Evolutionary conservation across 139 green algal species (phyloP), one percentile per base, ranked within the genome.

Genomic region (Closterium sp.): DNA sequence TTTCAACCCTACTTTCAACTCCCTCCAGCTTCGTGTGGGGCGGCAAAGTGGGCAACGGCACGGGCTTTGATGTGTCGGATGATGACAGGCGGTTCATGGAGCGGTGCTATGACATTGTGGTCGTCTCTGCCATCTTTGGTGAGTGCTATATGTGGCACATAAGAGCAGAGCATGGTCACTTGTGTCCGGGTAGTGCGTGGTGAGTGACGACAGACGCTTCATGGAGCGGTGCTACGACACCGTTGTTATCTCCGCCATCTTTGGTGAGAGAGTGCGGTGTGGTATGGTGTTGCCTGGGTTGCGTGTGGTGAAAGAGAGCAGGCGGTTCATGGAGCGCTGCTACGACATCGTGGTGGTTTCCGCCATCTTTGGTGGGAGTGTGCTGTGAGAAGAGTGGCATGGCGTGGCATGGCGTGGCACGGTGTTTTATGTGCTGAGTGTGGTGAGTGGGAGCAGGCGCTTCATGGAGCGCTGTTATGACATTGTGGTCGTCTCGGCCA

Each of bases 311-410:
- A 91, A 93, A 9, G 32, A 89, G 6, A 62, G 90, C 89, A 50
- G 79, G 17, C 27, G 13, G 29, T 38, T 70, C 92, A 94, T 93
- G 92, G 89, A 93, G 11, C 24, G 29, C 10, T 94, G 92, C 85
- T 19, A 31, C 5, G 89, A 62, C 27, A 28, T 94, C 9, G 89
- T 93, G 4, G 92, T 94, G 1, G 92, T 70, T 3, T 93, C 89
- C 9, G 92, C 92, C 24, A 94, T 94, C 70, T 94, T 93, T 94
- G 92, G 91, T 94, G 42, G 87, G 88, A 50, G 38, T 1, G 9
- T 88, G 29, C 1, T 88, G 29, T 17, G 28, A 31, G 3, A 3
- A 9, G 3, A 31, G n/a, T n/a, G n/a, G n/a, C n/a, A n/a, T n/a
- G n/a, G n/a, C n/a, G n/a, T n/a, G n/a, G n/a, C n/a, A n/a, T n/a